A percentile compares a stretch with the other conserved stretches of the same genome.
These are phyloP conservation scores for Paraglomus brasilianum DNA, from an alignment of 192 early-diverging fungal species.

Conservation along the genomic window DNA sequence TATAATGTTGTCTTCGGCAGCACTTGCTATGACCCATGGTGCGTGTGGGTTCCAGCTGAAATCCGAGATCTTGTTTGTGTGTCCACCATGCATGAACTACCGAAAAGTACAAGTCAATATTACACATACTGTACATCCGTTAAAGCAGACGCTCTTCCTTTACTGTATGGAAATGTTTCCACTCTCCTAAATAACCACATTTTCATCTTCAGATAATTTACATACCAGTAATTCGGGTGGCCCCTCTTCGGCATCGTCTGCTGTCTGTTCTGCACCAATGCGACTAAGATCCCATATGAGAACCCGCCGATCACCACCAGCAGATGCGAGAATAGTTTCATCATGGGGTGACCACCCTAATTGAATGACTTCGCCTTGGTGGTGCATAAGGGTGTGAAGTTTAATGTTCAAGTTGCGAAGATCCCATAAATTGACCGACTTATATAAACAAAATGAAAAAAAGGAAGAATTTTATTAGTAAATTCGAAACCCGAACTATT, in stretches of 20 bases:
- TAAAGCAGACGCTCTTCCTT: not conserved
- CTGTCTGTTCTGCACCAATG: conserved; percentile 92
- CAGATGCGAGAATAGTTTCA: conserved; percentile 89
- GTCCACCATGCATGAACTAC: conserved; percentile 96
- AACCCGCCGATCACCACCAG: conserved; percentile 83
- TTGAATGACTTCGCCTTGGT: conserved; percentile 91
- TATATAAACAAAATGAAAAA: not conserved
- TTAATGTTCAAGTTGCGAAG: conserved; percentile 84
- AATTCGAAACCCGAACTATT: not conserved
- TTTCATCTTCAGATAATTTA: not conserved
- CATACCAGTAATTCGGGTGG: conserved; percentile 91
- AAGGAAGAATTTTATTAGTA: not conserved
- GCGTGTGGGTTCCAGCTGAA: conserved; percentile 93
- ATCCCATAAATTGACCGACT: conserved; percentile 95
- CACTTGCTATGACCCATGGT: conserved; percentile 91
- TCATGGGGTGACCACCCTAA: conserved; percentile 92
- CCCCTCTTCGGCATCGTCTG: conserved; percentile 97
- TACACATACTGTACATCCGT: not conserved
- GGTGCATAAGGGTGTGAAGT: conserved; percentile 84
- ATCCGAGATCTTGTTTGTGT: conserved; percentile 95
- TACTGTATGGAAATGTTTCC: not conserved
- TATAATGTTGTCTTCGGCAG: conserved; percentile 96
- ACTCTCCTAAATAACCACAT: not conserved
- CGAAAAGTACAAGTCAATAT: conserved; percentile 1
- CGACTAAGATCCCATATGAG: conserved; percentile 93